phyloP scores from a whole-genome alignment of 805 yeast genomes.

The Lachancea sp. region DNA sequence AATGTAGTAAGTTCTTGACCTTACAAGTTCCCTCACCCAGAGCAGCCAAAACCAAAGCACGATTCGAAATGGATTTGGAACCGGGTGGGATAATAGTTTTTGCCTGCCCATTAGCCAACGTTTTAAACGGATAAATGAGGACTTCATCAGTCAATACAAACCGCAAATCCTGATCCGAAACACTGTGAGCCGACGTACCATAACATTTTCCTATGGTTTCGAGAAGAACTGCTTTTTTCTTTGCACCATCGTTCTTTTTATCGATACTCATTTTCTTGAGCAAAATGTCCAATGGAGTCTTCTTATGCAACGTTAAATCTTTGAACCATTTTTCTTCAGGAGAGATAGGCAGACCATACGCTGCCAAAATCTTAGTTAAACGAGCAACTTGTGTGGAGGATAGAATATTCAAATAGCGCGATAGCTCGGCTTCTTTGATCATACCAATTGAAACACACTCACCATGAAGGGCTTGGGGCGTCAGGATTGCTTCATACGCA shows the following conservation, averaged over 20 bases:
- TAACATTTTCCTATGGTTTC: constrained; percentile 83
- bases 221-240: constrained; percentile 79
- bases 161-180: constrained; percentile 71
- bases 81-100: constrained; percentile 80
- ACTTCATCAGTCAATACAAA: constrained; percentile 80
- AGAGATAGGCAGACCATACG: constrained; percentile 81
- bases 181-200: constrained; percentile 81
- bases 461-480: constrained; percentile 95
- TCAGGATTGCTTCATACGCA: constrained; percentile 94
- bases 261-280: constrained; percentile 88
- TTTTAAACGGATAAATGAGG: constrained; percentile 52
- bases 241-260: constrained; percentile 91
- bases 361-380: constrained; percentile 69
- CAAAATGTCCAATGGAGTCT: constrained; percentile 69
- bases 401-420: constrained; percentile 84
- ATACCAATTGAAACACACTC: constrained; percentile 99
- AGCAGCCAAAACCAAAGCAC: constrained; percentile 91
- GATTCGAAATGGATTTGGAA: constrained; percentile 91
- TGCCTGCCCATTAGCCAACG: constrained; percentile 24
- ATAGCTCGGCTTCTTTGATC: constrained; percentile 87
- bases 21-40: constrained; percentile 79
- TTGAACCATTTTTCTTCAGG: constrained; percentile 65
- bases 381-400: constrained; percentile 94
- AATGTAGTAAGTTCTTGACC: constrained; percentile 80
- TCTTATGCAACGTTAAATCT: constrained; percentile 60